These are phyloP conservation scores for Stagonosporopsis vannaccii DNA, from an alignment of 2,329 filamentous ascomycete species.

Conservation along the genomic window DNA sequence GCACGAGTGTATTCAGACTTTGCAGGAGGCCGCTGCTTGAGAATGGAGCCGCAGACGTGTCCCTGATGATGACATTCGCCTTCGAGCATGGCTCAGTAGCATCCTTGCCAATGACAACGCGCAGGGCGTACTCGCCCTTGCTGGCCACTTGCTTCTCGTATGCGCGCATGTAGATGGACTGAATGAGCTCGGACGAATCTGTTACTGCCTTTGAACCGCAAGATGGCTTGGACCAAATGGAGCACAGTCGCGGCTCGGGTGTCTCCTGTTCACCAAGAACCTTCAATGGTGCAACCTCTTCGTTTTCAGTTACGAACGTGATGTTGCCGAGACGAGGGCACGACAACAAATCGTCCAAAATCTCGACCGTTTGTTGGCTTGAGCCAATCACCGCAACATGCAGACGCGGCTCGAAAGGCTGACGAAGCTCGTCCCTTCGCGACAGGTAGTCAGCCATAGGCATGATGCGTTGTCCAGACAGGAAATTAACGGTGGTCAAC, in stretches of 20 bases:
- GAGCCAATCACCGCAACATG: conserved; percentile 44
- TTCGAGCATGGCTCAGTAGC: conserved; percentile 32
- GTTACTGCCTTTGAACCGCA: conserved; percentile 29
- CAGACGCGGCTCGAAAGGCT: conserved; percentile 36
- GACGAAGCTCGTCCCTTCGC: conserved; percentile 41
- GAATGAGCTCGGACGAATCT: conserved; percentile 40
- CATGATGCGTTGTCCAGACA: conserved; percentile 45
- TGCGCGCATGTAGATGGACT: conserved; percentile 43
- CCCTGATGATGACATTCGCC: conserved; percentile 43
- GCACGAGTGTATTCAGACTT: conserved; percentile 41
- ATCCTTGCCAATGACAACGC: conserved; percentile 37
- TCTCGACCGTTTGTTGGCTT: conserved; percentile 36
- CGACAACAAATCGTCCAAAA: conserved; percentile 44
- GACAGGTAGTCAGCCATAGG: conserved; percentile 41
- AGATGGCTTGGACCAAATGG: conserved; percentile 45
- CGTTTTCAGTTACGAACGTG: conserved; percentile 45
- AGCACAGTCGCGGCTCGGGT: conserved; percentile 43
- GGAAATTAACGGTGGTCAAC: conserved; percentile 38
- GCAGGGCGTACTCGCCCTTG: conserved; percentile 41
- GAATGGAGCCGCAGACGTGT: conserved; percentile 26
- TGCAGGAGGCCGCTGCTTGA: conserved; percentile 35
- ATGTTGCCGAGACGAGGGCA: conserved; percentile 46
- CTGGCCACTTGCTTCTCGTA: conserved; percentile 48
- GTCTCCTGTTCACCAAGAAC: conserved; percentile 35
- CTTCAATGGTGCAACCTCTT: conserved; percentile 38